These are phyloP conservation scores for Metarhizium humberi DNA, from an alignment of 2,329 filamentous ascomycete species.

Conservation along the genomic window DNA sequence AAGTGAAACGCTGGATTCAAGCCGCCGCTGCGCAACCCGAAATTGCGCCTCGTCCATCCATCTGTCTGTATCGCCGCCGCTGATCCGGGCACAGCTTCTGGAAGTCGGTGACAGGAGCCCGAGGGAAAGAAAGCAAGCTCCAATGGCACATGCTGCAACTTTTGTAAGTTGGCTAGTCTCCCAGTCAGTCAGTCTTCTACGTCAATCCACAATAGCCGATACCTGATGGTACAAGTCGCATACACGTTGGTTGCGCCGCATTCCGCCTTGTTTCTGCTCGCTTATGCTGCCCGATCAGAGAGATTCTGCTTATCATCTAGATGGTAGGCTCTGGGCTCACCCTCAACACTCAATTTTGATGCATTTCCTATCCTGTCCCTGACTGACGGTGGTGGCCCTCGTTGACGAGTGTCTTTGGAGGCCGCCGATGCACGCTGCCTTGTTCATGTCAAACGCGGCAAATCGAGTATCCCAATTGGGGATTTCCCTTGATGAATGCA, in stretches of 20 bases:
- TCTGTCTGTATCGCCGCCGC: not conserved
- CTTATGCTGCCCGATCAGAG: not conserved
- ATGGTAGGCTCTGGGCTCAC: too few species aligned
- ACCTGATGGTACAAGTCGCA: not conserved
- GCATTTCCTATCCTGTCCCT: too few species aligned
- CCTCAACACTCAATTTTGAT: too few species aligned
- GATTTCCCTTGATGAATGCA: too few species aligned
- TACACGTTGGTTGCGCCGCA: not conserved
- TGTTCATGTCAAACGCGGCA: too few species aligned
- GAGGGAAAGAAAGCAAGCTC: not conserved
- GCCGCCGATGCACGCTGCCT: too few species aligned
- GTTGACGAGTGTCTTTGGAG: not conserved
- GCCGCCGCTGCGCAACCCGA: not conserved
- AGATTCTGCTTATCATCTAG: too few species aligned
- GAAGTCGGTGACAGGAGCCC: not conserved
- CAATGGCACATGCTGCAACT: not conserved
- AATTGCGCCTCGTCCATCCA: not conserved
- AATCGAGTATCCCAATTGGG: too few species aligned
- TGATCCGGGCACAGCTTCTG: not conserved
- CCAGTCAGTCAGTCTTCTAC: not conserved
- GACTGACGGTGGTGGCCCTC: not conserved
- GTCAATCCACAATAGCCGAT: too few species aligned
- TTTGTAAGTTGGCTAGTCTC: not conserved
- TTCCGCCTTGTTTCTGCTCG: not conserved
- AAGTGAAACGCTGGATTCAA: not conserved